Conservation (phyloP, 140 eudicot species). For the Stevia rebaudiana region DNA sequence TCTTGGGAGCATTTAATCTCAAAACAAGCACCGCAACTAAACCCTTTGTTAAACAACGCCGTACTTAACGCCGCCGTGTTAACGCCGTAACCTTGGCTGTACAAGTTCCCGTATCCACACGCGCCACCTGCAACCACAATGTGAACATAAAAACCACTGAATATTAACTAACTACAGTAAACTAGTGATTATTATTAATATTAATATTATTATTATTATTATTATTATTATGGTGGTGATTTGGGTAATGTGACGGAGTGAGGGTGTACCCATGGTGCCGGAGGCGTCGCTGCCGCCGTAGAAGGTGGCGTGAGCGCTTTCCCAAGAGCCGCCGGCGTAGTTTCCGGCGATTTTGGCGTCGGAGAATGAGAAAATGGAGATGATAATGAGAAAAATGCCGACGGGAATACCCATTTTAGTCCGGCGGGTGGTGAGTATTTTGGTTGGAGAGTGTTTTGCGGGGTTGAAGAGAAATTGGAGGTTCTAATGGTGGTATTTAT, state of each 20-base stretch:
- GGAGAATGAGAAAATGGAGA: conserved; percentile 17
- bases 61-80: conserved; percentile 37
- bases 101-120: conserved; percentile 34
- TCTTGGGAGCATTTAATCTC: conserved; percentile 37
- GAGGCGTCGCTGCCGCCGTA: conserved; percentile 95
- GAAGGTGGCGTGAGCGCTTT: conserved; percentile 82
- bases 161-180: too few relatives aligned
- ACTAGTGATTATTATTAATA: too few relatives aligned
- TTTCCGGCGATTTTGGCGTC: conserved; percentile 70
- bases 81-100: conserved; percentile 35
- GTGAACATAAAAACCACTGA: too few relatives aligned
- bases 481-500: conserved; percentile 46
- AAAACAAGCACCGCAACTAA: conserved; percentile 34
- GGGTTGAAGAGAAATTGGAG: conserved; percentile 33
- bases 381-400: conserved; percentile 31
- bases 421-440: neutral
- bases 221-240: too few relatives aligned
- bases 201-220: too few relatives aligned
- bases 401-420: conserved; percentile 35
- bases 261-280: conserved; percentile 77
- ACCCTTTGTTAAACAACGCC: conserved; percentile 34
- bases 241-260: neutral
- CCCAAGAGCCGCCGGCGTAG: conserved; percentile 69
- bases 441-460: neutral
- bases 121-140: conserved; percentile 27